A percentile compares a stretch with the other conserved stretches of the same genome.
phyloP scores from a whole-genome alignment of 1,284 basidiomycete species.

The Ceratobasidium sp. region DNA sequence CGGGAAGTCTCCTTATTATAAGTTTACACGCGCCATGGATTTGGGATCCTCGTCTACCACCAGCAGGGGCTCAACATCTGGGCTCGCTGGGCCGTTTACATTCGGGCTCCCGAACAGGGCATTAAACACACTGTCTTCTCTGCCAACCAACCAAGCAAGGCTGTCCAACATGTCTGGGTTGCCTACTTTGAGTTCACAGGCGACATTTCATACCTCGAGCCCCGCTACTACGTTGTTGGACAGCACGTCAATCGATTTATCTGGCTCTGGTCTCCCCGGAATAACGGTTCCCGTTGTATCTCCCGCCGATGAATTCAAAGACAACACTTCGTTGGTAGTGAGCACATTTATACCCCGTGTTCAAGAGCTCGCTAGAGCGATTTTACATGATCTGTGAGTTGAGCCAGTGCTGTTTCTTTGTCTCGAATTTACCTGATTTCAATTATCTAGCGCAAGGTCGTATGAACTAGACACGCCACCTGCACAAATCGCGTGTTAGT shows the following conservation, averaged over 20 bases:
- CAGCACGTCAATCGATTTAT: conserved; percentile 30
- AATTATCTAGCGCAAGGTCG: conserved; percentile 19
- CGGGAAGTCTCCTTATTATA: conserved; percentile 22
- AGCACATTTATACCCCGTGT: conserved; percentile 40
- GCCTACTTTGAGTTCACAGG: conserved; percentile 30
- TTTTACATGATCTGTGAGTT: conserved; percentile 38
- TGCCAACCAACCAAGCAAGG: conserved; percentile 7
- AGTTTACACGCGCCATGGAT: conserved; percentile 11
- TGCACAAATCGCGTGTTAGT: conserved; percentile 24
- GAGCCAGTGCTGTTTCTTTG: too few relatives aligned
- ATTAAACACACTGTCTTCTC: conserved; percentile 6
- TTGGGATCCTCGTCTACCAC: neutral
- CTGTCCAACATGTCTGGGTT: conserved; percentile 18
- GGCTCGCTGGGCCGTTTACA: neutral
- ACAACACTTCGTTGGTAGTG: conserved; percentile 28
- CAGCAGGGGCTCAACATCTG: neutral
- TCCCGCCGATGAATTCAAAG: conserved; percentile 35
- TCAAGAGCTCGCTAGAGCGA: conserved; percentile 38
- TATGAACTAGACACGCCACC: conserved; percentile 36
- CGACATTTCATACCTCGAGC: conserved; percentile 36
- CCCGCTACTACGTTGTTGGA: conserved; percentile 38
- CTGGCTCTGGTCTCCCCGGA: conserved; percentile 22
- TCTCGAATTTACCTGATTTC: neutral
- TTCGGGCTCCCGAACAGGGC: conserved; percentile 26
- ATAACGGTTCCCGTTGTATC: conserved; percentile 4